Conservation (phyloP, 2,329 filamentous ascomycete species). For the Alternaria angustiovoidea region DNA sequence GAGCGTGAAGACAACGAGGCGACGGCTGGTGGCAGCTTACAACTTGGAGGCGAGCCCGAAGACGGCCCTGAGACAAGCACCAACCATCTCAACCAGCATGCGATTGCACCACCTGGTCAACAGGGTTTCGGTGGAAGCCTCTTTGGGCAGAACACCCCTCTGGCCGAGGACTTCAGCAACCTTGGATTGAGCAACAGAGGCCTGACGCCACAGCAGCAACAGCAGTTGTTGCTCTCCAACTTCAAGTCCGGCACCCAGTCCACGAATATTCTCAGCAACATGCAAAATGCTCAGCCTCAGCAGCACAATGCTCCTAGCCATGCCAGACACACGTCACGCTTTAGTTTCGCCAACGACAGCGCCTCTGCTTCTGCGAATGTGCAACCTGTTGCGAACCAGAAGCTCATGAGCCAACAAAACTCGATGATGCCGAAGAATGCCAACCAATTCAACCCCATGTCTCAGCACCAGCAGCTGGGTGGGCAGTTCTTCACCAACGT, state of each 20-base stretch:
- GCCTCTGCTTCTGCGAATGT: constrained; percentile 68
- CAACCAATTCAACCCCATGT: constrained; percentile 60
- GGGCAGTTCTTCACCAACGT: constrained; percentile 84
- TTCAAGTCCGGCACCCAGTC: constrained; percentile 60
- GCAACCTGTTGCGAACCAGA: constrained; percentile 79
- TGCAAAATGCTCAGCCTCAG: constrained; percentile 56
- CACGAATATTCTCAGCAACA: constrained; percentile 63
- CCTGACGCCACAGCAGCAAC: constrained; percentile 81
- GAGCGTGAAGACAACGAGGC: constrained; percentile 77
- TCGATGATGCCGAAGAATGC: constrained; percentile 76
- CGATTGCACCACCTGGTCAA: constrained; percentile 80
- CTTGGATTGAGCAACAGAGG: constrained; percentile 69
- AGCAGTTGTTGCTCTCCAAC: constrained; percentile 70
- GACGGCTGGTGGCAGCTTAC: constrained; percentile 75
- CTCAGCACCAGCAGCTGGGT: constrained; percentile 62
- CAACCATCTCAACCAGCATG: constrained; percentile 68
- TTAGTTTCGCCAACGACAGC: constrained; percentile 82
- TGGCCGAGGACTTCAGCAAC: constrained; percentile 50
- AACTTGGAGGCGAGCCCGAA: constrained; percentile 91
- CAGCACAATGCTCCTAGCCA: constrained; percentile 70
- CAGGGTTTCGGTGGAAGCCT: constrained; percentile 59
- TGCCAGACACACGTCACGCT: constrained; percentile 83
- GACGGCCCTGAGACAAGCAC: constrained; percentile 69
- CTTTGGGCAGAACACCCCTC: constrained; percentile 44
- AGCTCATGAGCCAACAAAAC: constrained; percentile 83